Conservation (phyloP, 1,284 basidiomycete genomes). For the Microbotryum intermedium region DNA sequence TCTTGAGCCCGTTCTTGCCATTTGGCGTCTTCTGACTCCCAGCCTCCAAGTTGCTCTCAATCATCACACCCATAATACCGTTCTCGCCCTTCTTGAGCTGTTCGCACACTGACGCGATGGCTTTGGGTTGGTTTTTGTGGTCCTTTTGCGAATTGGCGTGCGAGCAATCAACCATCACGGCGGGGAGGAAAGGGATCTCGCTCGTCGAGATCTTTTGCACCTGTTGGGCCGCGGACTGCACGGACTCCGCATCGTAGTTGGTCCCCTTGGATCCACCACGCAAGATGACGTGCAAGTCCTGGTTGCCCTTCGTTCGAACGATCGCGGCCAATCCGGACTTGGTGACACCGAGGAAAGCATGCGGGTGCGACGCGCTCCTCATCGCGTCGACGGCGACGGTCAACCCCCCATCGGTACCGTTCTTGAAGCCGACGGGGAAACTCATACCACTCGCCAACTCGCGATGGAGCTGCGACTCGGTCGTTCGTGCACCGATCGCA, state of each 20-base stretch:
- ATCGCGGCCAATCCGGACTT: constrained; percentile 87
- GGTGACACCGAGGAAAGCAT: constrained; percentile 97
- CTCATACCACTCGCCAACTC: constrained; percentile 84
- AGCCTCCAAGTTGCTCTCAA: constrained; percentile 84
- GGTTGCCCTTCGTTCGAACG: constrained; percentile 67
- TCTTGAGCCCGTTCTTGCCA: constrained; percentile 55
- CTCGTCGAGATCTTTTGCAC: constrained; percentile 55
- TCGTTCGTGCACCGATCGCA: constrained; percentile 93
- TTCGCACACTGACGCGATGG: constrained; percentile 62
- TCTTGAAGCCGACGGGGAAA: constrained; percentile 95
- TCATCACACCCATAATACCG: constrained; percentile 88
- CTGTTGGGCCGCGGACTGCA: constrained; percentile 58
- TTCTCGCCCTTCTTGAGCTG: constrained; percentile 71
- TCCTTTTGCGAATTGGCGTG: constrained; percentile 87
- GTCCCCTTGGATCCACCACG: constrained; percentile 81
- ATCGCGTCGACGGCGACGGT: constrained; percentile 85
- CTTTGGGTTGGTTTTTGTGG: constrained; percentile 75
- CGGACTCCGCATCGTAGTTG: constrained; percentile 69
- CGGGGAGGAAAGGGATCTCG: constrained; percentile 21
- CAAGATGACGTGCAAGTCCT: constrained; percentile 86
- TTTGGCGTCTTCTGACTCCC: constrained; percentile 74
- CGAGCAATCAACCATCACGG: constrained; percentile 32
- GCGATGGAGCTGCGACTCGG: constrained; percentile 81
- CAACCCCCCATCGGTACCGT: constrained; percentile 90
- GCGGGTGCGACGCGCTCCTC: constrained; percentile 80